phyloP scores from a whole-genome alignment of 441 rosid species.

The Caryocar brasiliense region DNA sequence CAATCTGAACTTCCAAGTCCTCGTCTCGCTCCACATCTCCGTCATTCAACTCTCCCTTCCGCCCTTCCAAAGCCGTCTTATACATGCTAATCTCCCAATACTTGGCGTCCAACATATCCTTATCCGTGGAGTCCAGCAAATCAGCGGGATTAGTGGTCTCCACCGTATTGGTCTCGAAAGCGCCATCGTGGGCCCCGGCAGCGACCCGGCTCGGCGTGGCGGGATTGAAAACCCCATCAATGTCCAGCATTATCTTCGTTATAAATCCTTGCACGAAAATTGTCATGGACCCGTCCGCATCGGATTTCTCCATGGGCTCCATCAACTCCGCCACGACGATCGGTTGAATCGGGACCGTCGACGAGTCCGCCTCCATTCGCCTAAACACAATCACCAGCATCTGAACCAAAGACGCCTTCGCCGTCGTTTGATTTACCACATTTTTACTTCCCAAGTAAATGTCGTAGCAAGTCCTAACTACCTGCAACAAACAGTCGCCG shows the following conservation, averaged over 20 bases:
- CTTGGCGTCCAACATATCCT: slow-evolving; percentile 98
- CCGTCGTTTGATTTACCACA: slow-evolving; percentile 86
- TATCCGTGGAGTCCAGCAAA: slow-evolving; percentile 95
- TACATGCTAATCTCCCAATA: slow-evolving; percentile 99
- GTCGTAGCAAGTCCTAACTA: slow-evolving; percentile 89
- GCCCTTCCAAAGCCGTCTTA: slow-evolving; percentile 93
- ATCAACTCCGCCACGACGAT: slow-evolving; percentile 93
- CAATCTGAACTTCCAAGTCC: slow-evolving; percentile 94
- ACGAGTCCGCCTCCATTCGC: slow-evolving; percentile 98
- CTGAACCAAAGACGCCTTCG: slow-evolving; percentile 91
- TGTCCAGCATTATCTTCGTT: slow-evolving; percentile 86
- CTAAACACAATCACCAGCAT: slow-evolving; percentile 90
- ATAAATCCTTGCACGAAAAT: slow-evolving; percentile 96
- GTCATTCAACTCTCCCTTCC: slow-evolving; percentile 89
- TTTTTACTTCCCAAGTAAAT: slow-evolving; percentile 83
- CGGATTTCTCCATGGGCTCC: slow-evolving; percentile 83
- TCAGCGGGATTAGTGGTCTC: slow-evolving; percentile 93
- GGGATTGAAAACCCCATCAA: slow-evolving; percentile 78
- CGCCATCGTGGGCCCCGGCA: slow-evolving; percentile 63
- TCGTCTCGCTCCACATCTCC: slow-evolving; percentile 83
- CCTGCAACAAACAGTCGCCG: slow-evolving; percentile 77
- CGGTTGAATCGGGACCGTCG: slow-evolving; percentile 88
- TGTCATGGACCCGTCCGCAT: slow-evolving; percentile 76
- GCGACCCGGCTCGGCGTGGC: slow-evolving; percentile 39
- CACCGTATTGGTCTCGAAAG: slow-evolving; percentile 62